These are phyloP conservation scores for Dipodascopsis uninucleata DNA, from an alignment of 805 yeast species.

Conservation along the genomic window DNA sequence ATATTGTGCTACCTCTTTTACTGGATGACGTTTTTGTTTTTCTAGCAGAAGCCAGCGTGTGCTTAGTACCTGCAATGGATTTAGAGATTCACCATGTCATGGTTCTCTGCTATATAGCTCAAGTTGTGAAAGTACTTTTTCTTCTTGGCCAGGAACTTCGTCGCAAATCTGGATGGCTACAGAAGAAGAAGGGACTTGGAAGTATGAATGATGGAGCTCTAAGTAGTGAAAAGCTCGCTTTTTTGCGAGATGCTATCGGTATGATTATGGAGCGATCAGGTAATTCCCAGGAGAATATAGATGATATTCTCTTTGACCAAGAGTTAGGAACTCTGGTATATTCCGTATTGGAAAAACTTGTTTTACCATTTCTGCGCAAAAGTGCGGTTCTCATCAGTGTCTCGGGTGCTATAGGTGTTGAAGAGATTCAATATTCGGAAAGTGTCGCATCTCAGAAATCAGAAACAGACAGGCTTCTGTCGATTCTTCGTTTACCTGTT, in stretches of 20 bases:
- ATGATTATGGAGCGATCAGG: constrained; percentile 8
- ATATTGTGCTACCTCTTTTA: constrained; percentile 21
- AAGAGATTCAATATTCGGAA: constrained; percentile 10
- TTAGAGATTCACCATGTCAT: constrained; percentile 48
- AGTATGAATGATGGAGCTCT: not conserved
- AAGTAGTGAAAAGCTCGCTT: not conserved
- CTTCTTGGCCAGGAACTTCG: constrained; percentile 18
- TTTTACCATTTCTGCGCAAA: constrained; percentile 64
- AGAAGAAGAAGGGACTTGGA: constrained; percentile 2
- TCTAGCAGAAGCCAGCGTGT: constrained; percentile 38
- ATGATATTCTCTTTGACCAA: not conserved
- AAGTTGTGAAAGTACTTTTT: constrained; percentile 47
- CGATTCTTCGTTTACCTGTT: constrained; percentile 44
- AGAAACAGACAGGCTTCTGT: constrained; percentile 56
- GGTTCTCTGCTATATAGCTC: constrained; percentile 49
- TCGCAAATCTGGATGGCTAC: constrained; percentile 8
- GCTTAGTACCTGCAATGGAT: constrained; percentile 47
- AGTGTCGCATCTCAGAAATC: constrained; percentile 32
- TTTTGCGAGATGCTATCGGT: constrained; percentile 6
- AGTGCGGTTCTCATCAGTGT: constrained; percentile 55
- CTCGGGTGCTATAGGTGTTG: constrained; percentile 47
- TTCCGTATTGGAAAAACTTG: constrained; percentile 33
- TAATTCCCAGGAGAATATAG: not conserved
- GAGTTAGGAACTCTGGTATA: constrained; percentile 10
- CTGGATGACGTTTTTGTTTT: constrained; percentile 35